A percentile compares a stretch with the other conserved stretches of the same genome.
Evolutionary conservation across 108 stramenopile genomes (phyloP).

Genomic region (Skeletonema marinoi): DNA sequence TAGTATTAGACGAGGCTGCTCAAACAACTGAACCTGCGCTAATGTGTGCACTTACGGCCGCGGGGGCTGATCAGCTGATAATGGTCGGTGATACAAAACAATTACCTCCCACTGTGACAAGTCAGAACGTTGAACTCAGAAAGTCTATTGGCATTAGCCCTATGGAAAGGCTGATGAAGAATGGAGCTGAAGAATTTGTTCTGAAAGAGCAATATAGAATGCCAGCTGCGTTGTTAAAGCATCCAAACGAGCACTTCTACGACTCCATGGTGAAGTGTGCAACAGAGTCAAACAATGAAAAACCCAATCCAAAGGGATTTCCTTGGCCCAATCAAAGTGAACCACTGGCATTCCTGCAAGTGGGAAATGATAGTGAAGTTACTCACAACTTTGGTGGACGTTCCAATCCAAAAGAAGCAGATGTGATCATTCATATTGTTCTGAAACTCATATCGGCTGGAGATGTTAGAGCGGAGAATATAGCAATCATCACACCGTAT

Average conservation of each 20-base stretch:
- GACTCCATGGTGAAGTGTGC: conserved; percentile 54
- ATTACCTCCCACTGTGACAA: conserved; percentile 68
- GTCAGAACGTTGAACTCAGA: conserved; percentile 38
- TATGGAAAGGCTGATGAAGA: conserved; percentile 66
- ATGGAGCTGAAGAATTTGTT: conserved; percentile 47
- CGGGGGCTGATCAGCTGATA: conserved; percentile 61
- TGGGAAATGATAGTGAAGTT: conserved; percentile 54
- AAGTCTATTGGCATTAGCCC: conserved; percentile 64
- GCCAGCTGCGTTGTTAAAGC: conserved; percentile 57
- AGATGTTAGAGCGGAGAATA: conserved; percentile 40
- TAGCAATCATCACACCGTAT: conserved; percentile 69
- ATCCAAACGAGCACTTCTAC: conserved; percentile 75
- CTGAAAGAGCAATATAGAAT: conserved; percentile 69
- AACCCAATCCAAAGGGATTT: conserved; percentile 52
- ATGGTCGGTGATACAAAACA: conserved; percentile 76
- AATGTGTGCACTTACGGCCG: conserved; percentile 60
- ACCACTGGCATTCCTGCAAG: conserved; percentile 66
- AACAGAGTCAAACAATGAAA: background rate
- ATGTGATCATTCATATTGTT: conserved; percentile 50
- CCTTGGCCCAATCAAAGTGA: conserved; percentile 56
- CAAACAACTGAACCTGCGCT: conserved; percentile 81
- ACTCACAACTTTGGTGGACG: conserved; percentile 52
- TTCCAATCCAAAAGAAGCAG: conserved; percentile 66
- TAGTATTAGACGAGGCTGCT: conserved; percentile 77
- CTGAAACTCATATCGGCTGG: conserved; percentile 34